Base-by-base conservation (phyloP, 805 yeast species). In the Ogataea trehalophila region DNA sequence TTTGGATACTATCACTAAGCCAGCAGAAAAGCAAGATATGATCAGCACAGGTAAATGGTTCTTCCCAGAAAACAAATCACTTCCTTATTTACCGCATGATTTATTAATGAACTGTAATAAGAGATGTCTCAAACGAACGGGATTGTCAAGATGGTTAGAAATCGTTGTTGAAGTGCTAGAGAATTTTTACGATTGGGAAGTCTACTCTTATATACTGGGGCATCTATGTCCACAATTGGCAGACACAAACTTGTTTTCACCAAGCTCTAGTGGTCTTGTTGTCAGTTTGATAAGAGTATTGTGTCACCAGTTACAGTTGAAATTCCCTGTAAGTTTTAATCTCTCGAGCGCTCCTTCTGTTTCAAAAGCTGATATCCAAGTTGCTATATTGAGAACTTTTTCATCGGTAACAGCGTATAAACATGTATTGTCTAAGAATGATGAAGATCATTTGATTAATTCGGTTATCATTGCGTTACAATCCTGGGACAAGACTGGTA, bases 401-500 rank as follows among this genome's bases (percentile, higher is more conserved):
- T 80, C 90, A 0, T 73, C 85, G 0, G 65, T 85, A 38, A 62
- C 83, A 8, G 85, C 87, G 1, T 84, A 83, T 53, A 82, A 79
- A 49, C 69, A 68, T 17, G 62, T 70, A 23, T 77, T 82, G 51
- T 61, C 78, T 7, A 80, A 77, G 50, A 66, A 63, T 17, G 87
- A 83, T 42, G 81, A 83, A 50, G 91, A 85, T 58, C 78, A 74
- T 48, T 70, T 87, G 22, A 73, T 87, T 16, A 75, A 74, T 46
- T 73, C 89, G 0, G 70, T 85, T 26, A 69, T 83, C 13, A 66
- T 74, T 41, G 87, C 87, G 0, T 65, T 87, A 45, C 76, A 81
- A 18, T 81, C 89, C 0, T 85, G 91, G 87, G 89, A 88, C 50
- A 79, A 79, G 50, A 81, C 95, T 0, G 87, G 89, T 0, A 77